A percentile compares a stretch with the other conserved stretches of the same genome.
phyloP scores from a whole-genome alignment of 257 asterid species.

The Catharanthus roseus region DNA sequence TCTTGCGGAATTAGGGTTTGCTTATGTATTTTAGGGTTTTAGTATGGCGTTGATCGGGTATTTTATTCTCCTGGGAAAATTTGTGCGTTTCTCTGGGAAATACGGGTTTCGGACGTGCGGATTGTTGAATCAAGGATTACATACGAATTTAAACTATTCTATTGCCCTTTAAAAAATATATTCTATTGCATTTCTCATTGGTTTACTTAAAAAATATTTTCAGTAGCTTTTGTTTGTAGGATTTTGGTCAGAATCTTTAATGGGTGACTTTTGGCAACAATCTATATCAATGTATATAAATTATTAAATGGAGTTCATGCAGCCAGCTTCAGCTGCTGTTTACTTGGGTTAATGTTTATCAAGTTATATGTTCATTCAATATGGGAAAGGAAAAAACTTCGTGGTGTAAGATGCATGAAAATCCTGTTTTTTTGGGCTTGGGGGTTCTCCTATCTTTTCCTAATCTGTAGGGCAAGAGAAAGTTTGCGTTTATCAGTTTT shows the following conservation, averaged over 20 bases:
- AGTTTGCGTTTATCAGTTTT: neutral
- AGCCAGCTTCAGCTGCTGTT: neutral
- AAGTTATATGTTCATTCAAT: too few relatives aligned
- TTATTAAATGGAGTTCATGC: neutral
- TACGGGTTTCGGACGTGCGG: neutral
- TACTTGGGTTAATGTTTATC: neutral
- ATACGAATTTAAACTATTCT: neutral
- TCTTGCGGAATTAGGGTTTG: constrained; percentile 8
- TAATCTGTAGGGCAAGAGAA: neutral
- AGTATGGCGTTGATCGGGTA: neutral
- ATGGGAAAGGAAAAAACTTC: too few relatives aligned
- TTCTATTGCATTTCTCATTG: too few relatives aligned
- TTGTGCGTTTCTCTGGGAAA: neutral
- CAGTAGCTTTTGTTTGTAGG: too few relatives aligned
- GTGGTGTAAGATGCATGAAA: neutral
- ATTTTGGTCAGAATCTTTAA: neutral
- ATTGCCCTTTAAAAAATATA: too few relatives aligned
- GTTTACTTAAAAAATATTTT: neutral
- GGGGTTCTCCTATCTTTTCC: neutral
- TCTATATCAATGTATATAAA: neutral
- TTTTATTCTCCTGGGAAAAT: neutral
- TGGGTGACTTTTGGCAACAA: neutral
- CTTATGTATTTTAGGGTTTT: neutral
- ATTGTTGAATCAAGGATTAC: neutral
- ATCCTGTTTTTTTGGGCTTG: neutral